Base-by-base conservation (phyloP, 345 rosid species). In the Eucalyptus sideroxylon region DNA sequence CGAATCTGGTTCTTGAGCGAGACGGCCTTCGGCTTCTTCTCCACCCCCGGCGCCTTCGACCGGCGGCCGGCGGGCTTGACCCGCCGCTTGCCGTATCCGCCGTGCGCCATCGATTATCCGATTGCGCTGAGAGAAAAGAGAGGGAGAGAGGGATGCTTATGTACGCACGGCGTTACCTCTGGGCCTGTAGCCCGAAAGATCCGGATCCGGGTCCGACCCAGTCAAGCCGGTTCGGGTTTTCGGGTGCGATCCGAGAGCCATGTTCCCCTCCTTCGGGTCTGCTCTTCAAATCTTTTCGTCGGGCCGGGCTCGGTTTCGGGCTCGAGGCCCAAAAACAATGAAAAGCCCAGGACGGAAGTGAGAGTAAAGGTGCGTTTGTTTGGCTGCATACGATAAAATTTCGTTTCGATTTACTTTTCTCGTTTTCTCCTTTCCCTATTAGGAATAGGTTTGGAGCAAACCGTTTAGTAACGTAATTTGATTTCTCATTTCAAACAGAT, bases 1-100 rank as follows among this genome's bases (percentile, higher is more conserved):
- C 99, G 99, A 88, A 96, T 96, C 95, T 98, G 99, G 89, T 98
- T 98, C 94, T 96, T 98, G 89, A 96, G 93, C 40, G 99, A 94
- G 88, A 97, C 97, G 86, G 92, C 87, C 86, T 96, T 96, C 13
- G 94, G 93, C 93, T 96, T 98, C 97, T 96, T 97, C 87, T 97
- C 98, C 5, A 94, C 96, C 45, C 93, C 95, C 10, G 94, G 91
- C 23, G 90, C 96, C 89, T 95, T 98, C 26, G 98, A 95, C 53
- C 98, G 98, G 47, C 99, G 98, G n/a, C 95, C 91, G 50, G 91
- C 91, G 50, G 91, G 88, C 87, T 88, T 90, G 51, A 88, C 91
- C 88, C 91, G 85, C 83, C 98, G 96, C 94, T 95, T 97, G 87
- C 95, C 96, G 86, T 95, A 97, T 88, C 98, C 99, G 88, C 99